Base-by-base conservation (phyloP, 2,329 filamentous ascomycete genomes). In the Orbilia javanica region DNA sequence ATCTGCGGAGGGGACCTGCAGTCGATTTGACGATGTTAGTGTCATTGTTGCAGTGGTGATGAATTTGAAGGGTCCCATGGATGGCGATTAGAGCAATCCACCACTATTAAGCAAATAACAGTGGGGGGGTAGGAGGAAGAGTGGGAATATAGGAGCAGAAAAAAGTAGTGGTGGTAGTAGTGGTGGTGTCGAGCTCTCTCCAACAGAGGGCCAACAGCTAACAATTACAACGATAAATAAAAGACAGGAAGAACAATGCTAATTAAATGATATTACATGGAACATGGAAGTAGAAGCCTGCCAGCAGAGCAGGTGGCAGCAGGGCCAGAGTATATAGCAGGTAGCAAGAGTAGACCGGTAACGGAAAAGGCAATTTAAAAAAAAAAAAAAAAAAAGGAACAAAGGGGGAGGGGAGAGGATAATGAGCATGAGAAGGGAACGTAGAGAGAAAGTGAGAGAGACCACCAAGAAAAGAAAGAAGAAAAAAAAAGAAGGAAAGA, bases 1-100 rank as follows among this genome's bases (percentile, higher is more conserved):
- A 11, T 73, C 67, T 10, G 63, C 74, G 5, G 74, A 72, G 11
- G 74, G 67, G 3, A 79, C 67, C 67, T 72, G 46, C 50, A 68
- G 13, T 42, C 34, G 55, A 60, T 39, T 60, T 20, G 55, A 60
- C 20, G 42, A 34, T 52, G 62, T 48, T 34, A 65, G 46, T n/a
- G 27, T 20, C 27, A 48, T 48, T 48, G 29, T 18, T 13, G 27
- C 15, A 18, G 27, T 22, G 62, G 46, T 31, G 22, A 65, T 50
- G 13, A 50, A 65, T 34, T 48, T 34, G 29, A 65, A 42, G 3
- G 44, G 42, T n/a, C 46, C 42, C 62, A 65, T 48, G 42, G 5
- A 20, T 4, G 11, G 11, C 11, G 11, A 29, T 48, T 29, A 4
- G 3, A 44, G 8, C 29, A 10, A 22, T 29, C n/a, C 55, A 48